These are phyloP conservation scores for Fusarium musae DNA, from an alignment of 2,329 filamentous ascomycete genomes.

Conservation along the genomic window DNA sequence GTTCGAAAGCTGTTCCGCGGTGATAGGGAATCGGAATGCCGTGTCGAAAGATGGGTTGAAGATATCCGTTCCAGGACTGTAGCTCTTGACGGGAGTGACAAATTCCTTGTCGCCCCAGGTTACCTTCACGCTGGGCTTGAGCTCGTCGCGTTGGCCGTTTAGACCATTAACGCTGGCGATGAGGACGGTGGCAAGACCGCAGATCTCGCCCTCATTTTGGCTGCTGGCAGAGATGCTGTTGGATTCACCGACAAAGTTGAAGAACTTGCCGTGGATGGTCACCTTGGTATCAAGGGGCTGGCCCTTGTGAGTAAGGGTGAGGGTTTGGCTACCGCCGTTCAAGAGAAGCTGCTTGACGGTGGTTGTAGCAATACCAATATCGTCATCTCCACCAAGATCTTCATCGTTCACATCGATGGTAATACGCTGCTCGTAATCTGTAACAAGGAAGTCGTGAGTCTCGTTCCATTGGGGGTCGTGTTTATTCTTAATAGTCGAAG, in stretches of 20 bases:
- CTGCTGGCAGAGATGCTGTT: slow-evolving; percentile 29
- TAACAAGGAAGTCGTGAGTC: slow-evolving; percentile 44
- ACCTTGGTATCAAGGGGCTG: slow-evolving; percentile 33
- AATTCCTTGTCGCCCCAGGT: slow-evolving; percentile 42
- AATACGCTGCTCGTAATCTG: slow-evolving; percentile 40
- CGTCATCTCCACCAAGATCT: slow-evolving; percentile 39
- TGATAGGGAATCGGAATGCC: slow-evolving; percentile 40
- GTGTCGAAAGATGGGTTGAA: slow-evolving; percentile 43
- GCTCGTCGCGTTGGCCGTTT: slow-evolving; percentile 39
- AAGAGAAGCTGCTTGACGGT: slow-evolving; percentile 41
- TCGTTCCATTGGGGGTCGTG: slow-evolving; percentile 42
- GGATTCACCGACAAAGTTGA: slow-evolving; percentile 35
- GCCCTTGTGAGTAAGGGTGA: slow-evolving; percentile 36
- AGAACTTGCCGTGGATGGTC: slow-evolving; percentile 39
- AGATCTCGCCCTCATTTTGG: slow-evolving; percentile 39
- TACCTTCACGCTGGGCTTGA: slow-evolving; percentile 42
- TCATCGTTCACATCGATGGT: slow-evolving; percentile 40
- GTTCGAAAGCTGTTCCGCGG: slow-evolving; percentile 25
- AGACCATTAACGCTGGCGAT: slow-evolving; percentile 37
- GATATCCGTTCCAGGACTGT: slow-evolving; percentile 40
- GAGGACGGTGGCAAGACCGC: slow-evolving; percentile 39
- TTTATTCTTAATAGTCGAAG: slow-evolving; percentile 40
- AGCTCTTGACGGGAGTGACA: slow-evolving; percentile 36
- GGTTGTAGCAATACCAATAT: slow-evolving; percentile 36
- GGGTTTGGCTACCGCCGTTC: slow-evolving; percentile 34